These are phyloP conservation scores for Morella rubra DNA, from an alignment of 306 rosid genomes.

Conservation along the genomic window DNA sequence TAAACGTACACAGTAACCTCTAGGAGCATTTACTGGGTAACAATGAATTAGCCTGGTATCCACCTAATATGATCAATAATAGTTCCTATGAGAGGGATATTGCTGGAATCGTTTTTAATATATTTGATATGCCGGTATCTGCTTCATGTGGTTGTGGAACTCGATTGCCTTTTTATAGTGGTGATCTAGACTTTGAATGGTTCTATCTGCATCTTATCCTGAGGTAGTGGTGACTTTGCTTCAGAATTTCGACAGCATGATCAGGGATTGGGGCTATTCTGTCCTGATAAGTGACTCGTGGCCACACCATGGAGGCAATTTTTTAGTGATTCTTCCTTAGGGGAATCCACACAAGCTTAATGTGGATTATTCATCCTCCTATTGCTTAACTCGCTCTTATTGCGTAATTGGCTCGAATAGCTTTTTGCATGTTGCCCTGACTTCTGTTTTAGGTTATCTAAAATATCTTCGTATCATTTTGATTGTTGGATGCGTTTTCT, in stretches of 20 bases:
- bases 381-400: slow-evolving; percentile 9
- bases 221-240: background rate
- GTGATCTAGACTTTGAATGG: background rate
- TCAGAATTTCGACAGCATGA: background rate
- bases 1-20: background rate
- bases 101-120: background rate
- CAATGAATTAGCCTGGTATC: background rate
- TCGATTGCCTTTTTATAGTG: background rate
- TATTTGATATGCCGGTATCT: background rate
- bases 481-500: background rate
- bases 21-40: background rate
- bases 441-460: no score
- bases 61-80: background rate
- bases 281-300: slow-evolving; percentile 4
- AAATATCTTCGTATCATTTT: no score
- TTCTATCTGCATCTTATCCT: background rate
- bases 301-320: slow-evolving; percentile 18
- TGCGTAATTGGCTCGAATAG: background rate
- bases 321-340: slow-evolving; percentile 15
- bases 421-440: background rate
- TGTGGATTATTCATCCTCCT: slow-evolving; percentile 13
- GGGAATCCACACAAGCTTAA: slow-evolving; percentile 6
- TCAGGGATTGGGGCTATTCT: slow-evolving; percentile 6
- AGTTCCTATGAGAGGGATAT: background rate
- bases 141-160: background rate